Conservation (phyloP, 2,329 filamentous ascomycete genomes). For the Blastomyces gilchristii region DNA sequence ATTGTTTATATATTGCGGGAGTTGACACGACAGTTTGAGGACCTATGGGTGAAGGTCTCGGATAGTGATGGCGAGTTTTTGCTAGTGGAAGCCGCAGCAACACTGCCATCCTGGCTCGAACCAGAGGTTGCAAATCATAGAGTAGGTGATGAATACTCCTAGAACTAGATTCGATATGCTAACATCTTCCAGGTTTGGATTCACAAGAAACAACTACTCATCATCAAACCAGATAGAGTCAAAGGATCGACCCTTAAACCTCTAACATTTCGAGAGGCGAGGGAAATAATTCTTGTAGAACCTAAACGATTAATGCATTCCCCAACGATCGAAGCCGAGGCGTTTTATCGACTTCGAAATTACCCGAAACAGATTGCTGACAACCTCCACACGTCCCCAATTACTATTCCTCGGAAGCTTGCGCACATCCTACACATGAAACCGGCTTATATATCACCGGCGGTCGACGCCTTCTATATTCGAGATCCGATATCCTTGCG, state of each 20-base stretch:
- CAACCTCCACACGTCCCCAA: slow-evolving; percentile 63
- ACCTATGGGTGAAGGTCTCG: slow-evolving; percentile 70
- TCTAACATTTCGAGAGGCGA: slow-evolving; percentile 56
- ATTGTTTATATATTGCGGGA: slow-evolving; percentile 82
- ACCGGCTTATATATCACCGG: slow-evolving; percentile 67
- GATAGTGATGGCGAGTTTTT: slow-evolving; percentile 94
- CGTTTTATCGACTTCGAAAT: slow-evolving; percentile 76
- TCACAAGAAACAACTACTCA: slow-evolving; percentile 60
- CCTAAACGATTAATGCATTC: slow-evolving; percentile 58
- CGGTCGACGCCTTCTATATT: slow-evolving; percentile 84
- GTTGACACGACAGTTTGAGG: slow-evolving; percentile 59
- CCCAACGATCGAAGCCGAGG: slow-evolving; percentile 68
- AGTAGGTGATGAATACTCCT: slow-evolving; percentile 27
- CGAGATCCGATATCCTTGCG: slow-evolving; percentile 70
- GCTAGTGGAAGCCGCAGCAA: slow-evolving; percentile 83
- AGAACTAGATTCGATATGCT: slow-evolving; percentile 5
- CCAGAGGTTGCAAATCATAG: slow-evolving; percentile 81
- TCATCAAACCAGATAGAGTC: slow-evolving; percentile 55
- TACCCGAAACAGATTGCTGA: slow-evolving; percentile 67
- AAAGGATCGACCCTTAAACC: slow-evolving; percentile 31
- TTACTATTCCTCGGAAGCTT: slow-evolving; percentile 69
- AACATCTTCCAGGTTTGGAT: slow-evolving; percentile 60
- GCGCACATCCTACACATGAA: slow-evolving; percentile 67
- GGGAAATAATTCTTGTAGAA: slow-evolving; percentile 48
- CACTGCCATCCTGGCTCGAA: slow-evolving; percentile 79